Percentiles rank a stretch among this genome's conserved stretches.
Conservation (phyloP, 1,284 basidiomycete species). For the Ganoderma leucocontextum region DNA sequence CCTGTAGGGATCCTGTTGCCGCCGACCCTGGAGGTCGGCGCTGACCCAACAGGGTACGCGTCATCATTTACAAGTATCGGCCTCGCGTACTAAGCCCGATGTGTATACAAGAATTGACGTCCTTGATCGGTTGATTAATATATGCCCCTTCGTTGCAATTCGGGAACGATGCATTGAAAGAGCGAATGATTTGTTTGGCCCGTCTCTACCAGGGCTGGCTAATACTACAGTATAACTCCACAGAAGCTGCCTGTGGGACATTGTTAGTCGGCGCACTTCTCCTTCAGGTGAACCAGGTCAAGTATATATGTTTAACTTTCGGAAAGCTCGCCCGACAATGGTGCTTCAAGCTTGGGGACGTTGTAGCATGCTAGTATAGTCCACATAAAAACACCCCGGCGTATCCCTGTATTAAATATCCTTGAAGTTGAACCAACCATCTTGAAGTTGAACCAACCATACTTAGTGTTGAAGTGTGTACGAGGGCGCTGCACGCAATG, state of each 20-base stretch:
- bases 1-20: not conserved
- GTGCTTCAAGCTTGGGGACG: not conserved
- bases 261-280: slow-evolving; percentile 37
- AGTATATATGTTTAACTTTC: slow-evolving; percentile 20
- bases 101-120: not conserved
- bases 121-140: not conserved
- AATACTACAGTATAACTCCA: slow-evolving; percentile 27
- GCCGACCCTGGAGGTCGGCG: not conserved
- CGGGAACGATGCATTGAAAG: not conserved
- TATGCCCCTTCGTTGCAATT: not conserved
- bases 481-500: not conserved
- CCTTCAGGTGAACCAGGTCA: slow-evolving; percentile 41
- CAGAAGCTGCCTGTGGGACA: slow-evolving; percentile 33
- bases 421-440: not conserved
- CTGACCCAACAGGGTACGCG: not conserved
- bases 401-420: not conserved
- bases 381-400: not conserved
- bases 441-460: not conserved
- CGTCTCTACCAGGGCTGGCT: slow-evolving; percentile 33
- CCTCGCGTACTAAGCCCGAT: not conserved
- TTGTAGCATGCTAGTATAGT: not conserved
- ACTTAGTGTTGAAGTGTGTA: not conserved
- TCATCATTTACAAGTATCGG: not conserved
- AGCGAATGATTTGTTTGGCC: not conserved
- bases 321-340: not conserved